These are phyloP conservation scores for Fusarium chaquense DNA, from an alignment of 2,329 filamentous ascomycete genomes.

Conservation along the genomic window DNA sequence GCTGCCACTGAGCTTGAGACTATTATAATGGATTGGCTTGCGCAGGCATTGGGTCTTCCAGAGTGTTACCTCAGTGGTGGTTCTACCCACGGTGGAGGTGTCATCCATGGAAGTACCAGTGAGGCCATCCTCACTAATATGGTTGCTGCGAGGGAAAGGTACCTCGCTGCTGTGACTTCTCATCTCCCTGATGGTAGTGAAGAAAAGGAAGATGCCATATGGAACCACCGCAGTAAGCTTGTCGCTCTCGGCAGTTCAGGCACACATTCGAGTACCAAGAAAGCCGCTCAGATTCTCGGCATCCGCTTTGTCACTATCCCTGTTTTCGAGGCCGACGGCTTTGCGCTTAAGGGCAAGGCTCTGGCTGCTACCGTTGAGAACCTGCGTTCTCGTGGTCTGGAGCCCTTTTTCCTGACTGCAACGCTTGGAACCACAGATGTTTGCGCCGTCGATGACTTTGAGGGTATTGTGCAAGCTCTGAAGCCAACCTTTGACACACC, in stretches of 20 bases:
- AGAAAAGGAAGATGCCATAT: constrained; percentile 77
- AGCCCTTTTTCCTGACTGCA: constrained; percentile 88
- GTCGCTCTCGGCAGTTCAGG: constrained; percentile 85
- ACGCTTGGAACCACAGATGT: constrained; percentile 90
- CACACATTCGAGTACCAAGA: constrained; percentile 86
- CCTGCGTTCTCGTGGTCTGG: constrained; percentile 75
- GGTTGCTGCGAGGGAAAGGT: constrained; percentile 87
- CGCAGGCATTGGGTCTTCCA: constrained; percentile 79
- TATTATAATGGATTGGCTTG: constrained; percentile 91
- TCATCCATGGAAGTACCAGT: constrained; percentile 93
- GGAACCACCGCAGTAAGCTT: constrained; percentile 65
- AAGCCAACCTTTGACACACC: constrained; percentile 46
- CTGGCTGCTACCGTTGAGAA: constrained; percentile 73
- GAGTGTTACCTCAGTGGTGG: constrained; percentile 78
- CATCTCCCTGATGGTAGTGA: constrained; percentile 62
- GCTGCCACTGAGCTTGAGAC: constrained; percentile 95
- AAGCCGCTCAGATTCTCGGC: constrained; percentile 87
- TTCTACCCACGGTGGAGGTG: constrained; percentile 80
- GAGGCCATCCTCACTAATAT: constrained; percentile 89
- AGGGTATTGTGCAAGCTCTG: constrained; percentile 69
- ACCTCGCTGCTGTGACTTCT: constrained; percentile 71
- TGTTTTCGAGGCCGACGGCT: constrained; percentile 71
- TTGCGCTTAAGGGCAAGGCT: constrained; percentile 74
- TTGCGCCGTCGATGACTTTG: constrained; percentile 87
- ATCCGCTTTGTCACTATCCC: constrained; percentile 81